Conservation (phyloP, 305 asterid species). For the Solanum chacoense region DNA sequence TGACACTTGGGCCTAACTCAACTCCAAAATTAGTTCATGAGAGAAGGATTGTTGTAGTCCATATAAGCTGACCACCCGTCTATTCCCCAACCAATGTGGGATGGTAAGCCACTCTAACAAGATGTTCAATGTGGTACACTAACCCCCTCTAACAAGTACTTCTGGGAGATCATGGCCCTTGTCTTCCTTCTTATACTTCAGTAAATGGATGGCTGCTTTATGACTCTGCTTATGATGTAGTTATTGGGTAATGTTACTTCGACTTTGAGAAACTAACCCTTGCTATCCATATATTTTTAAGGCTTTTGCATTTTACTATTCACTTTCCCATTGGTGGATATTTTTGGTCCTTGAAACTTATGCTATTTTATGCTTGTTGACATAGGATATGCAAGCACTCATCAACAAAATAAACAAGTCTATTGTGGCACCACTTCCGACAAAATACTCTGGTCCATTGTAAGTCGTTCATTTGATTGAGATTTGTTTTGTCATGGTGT, state of each 20-base stretch:
- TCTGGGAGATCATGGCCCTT: not conserved
- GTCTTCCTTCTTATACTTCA: not conserved
- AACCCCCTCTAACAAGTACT: not conserved
- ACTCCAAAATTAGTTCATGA: not conserved
- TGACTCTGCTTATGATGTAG: not conserved
- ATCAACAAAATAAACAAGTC: constrained; percentile 89
- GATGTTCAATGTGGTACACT: not conserved
- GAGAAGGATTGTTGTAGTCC: not conserved
- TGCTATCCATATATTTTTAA: not conserved
- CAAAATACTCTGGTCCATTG: constrained; percentile 77
- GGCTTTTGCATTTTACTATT: not conserved
- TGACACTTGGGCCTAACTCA: not conserved
- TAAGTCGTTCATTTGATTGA: constrained; percentile 24
- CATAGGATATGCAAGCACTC: constrained; percentile 93
- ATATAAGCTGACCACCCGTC: not conserved
- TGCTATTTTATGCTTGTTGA: constrained; percentile 13
- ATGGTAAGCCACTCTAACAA: not conserved
- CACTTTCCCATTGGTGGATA: constrained; percentile 9
- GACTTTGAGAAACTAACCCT: not conserved
- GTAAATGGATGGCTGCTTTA: not conserved
- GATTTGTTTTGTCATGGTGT: not conserved
- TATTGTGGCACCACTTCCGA: constrained; percentile 76
- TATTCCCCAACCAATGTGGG: not conserved
- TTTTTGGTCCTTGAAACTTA: constrained; percentile 4
- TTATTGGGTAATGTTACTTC: not conserved